phyloP scores from a whole-genome alignment of 2,329 filamentous ascomycete species.

The Pseudohalonectria lignicola region DNA sequence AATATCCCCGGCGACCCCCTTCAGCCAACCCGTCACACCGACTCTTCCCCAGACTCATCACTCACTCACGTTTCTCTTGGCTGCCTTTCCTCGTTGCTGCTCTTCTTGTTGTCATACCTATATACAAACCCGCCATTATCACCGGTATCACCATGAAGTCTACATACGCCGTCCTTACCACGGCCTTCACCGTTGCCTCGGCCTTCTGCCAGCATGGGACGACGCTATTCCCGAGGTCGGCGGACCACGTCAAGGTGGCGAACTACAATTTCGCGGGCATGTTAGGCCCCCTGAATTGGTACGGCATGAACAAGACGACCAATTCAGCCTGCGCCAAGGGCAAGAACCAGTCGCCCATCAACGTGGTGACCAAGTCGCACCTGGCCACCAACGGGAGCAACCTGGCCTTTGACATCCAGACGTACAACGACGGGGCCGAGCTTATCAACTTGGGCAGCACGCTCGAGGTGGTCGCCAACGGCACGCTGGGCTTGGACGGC shows the following conservation, averaged over 20 bases:
- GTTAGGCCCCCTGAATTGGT: slow-evolving; percentile 41
- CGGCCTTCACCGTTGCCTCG: slow-evolving; percentile 7
- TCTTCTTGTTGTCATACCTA: background rate
- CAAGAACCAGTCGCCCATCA: slow-evolving; percentile 43
- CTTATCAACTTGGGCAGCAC: slow-evolving; percentile 42
- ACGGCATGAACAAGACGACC: slow-evolving; percentile 23
- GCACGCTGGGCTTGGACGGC: slow-evolving; percentile 28
- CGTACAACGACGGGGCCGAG: slow-evolving; percentile 21
- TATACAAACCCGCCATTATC: background rate
- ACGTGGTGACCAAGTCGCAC: slow-evolving; percentile 23
- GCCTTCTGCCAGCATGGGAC: slow-evolving; percentile 23
- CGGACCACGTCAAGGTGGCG: slow-evolving; percentile 14
- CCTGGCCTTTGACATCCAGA: slow-evolving; percentile 24
- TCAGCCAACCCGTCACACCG: too few relatives aligned
- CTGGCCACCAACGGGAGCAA: slow-evolving; percentile 6
- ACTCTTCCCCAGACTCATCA: too few relatives aligned
- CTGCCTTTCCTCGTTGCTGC: background rate
- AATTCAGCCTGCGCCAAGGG: slow-evolving; percentile 37
- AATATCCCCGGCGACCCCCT: too few relatives aligned
- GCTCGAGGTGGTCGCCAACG: slow-evolving; percentile 36
- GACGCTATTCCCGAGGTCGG: slow-evolving; percentile 17
- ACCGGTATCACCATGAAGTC: background rate
- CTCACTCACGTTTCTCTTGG: too few relatives aligned
- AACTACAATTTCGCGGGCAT: slow-evolving; percentile 28
- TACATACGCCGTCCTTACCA: background rate